Conservation (phyloP, 441 rosid genomes). For the Arabidopsis lyrata region DNA sequence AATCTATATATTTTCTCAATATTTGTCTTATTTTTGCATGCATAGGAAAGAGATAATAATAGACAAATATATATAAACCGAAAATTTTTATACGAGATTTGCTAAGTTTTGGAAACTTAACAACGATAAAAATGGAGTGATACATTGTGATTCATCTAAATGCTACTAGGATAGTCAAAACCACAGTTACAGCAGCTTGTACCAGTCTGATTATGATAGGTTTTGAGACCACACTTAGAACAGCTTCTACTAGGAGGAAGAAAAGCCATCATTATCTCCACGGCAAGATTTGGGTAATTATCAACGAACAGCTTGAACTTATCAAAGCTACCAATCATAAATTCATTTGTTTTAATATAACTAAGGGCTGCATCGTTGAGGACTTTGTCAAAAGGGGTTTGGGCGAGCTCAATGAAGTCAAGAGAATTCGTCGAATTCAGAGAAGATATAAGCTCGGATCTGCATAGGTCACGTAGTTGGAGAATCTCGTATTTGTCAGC, state of each 20-base stretch:
- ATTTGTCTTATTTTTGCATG: too few relatives aligned
- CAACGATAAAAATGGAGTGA: too few relatives aligned
- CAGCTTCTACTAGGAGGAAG: neutral
- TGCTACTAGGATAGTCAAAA: too few relatives aligned
- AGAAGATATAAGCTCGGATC: slow-evolving; percentile 49
- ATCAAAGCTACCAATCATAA: slow-evolving; percentile 46
- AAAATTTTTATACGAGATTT: too few relatives aligned
- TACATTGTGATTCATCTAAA: too few relatives aligned
- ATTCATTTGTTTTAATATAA: neutral
- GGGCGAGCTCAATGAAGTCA: slow-evolving; percentile 60
- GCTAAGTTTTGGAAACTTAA: too few relatives aligned
- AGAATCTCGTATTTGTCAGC: slow-evolving; percentile 68
- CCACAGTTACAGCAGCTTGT: too few relatives aligned
- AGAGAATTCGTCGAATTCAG: slow-evolving; percentile 52
- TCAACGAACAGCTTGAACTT: slow-evolving; percentile 56
- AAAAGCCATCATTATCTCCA: slow-evolving; percentile 59
- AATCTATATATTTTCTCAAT: too few relatives aligned
- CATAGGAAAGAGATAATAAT: too few relatives aligned
- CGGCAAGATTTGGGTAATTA: slow-evolving; percentile 55
- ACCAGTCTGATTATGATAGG: too few relatives aligned
- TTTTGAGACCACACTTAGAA: too few relatives aligned
- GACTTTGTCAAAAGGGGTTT: slow-evolving; percentile 48
- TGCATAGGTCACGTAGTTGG: slow-evolving; percentile 55
- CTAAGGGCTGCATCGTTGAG: slow-evolving; percentile 46
- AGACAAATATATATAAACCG: too few relatives aligned